Percentiles rank a stretch among this genome's conserved stretches.
phyloP scores from a whole-genome alignment of 179 eudicot species.

The Silene coronaria region DNA sequence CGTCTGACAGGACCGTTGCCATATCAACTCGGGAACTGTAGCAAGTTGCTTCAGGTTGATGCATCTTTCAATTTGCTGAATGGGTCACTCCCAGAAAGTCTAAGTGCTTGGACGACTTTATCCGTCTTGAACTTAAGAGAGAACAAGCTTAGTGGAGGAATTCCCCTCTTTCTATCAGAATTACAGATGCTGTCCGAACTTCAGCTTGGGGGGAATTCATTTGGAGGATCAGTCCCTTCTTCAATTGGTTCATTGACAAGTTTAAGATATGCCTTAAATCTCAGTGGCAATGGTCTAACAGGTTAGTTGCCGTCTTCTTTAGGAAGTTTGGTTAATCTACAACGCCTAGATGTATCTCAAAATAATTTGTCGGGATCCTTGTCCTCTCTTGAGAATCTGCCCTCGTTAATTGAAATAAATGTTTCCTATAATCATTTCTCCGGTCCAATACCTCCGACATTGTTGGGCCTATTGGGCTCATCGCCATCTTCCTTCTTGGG shows the following conservation, averaged over 20 bases:
- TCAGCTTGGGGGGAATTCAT: constrained; percentile 52
- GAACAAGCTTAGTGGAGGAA: constrained; percentile 50
- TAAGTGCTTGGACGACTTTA: constrained; percentile 42
- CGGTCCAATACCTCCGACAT: constrained; percentile 45
- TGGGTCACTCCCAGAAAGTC: constrained; percentile 48
- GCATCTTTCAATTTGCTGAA: constrained; percentile 43
- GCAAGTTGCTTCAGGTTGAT: constrained; percentile 38
- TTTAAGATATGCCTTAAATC: constrained; percentile 42
- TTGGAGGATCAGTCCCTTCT: constrained; percentile 53
- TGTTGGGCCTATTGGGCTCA: constrained; percentile 31
- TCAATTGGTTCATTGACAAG: constrained; percentile 33
- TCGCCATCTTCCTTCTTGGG: constrained; percentile 46
- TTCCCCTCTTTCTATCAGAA: constrained; percentile 44
- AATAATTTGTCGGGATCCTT: constrained; percentile 52
- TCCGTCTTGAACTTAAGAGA: constrained; percentile 44
- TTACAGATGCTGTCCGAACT: constrained; percentile 37
- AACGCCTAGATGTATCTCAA: constrained; percentile 43
- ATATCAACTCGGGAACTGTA: constrained; percentile 42
- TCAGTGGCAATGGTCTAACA: constrained; percentile 45
- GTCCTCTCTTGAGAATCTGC: constrained; percentile 28
- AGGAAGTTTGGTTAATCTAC: constrained; percentile 39
- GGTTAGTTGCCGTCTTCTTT: constrained; percentile 46
- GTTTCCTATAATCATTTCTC: constrained; percentile 46
- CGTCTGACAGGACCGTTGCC: constrained; percentile 48
- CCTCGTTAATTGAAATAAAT: constrained; percentile 37